Conservation (phyloP, 768 basidiomycete species). For the Cystoderma amianthinum region DNA sequence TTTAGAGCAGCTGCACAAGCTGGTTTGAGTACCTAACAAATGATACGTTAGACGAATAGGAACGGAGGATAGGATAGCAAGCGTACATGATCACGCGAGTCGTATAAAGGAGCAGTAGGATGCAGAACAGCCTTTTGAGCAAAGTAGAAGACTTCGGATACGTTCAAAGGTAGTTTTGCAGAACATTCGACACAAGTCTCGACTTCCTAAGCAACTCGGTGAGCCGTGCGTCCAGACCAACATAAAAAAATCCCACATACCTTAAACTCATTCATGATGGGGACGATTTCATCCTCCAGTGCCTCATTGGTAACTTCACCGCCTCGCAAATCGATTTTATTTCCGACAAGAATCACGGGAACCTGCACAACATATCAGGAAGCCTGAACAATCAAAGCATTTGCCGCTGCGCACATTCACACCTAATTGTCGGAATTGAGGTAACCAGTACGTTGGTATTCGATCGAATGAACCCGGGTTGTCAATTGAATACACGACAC, state of each 20-base stretch:
- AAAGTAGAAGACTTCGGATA: slow-evolving; percentile 97
- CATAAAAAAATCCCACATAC: slow-evolving; percentile 29
- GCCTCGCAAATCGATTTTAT: slow-evolving; percentile 95
- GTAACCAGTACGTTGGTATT: slow-evolving; percentile 97
- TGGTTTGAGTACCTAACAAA: slow-evolving; percentile 81
- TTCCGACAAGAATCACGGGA: slow-evolving; percentile 94
- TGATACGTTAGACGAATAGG: slow-evolving; percentile 6
- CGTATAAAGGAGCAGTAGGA: slow-evolving; percentile 94
- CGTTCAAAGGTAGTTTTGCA: slow-evolving; percentile 84
- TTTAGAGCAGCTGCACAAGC: slow-evolving; percentile 82
- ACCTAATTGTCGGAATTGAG: slow-evolving; percentile 88
- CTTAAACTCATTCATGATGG: slow-evolving; percentile 99
- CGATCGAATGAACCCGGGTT: slow-evolving; percentile 95
- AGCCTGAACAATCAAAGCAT: not conserved
- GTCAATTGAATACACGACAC: slow-evolving; percentile 95
- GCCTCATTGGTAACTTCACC: slow-evolving; percentile 93
- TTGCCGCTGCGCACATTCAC: slow-evolving; percentile 65
- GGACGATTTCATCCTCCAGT: slow-evolving; percentile 89
- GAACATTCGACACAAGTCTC: slow-evolving; percentile 98
- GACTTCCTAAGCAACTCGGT: slow-evolving; percentile 64
- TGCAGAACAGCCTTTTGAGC: slow-evolving; percentile 97
- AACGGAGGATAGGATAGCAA: slow-evolving; percentile 1
- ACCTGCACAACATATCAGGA: slow-evolving; percentile 43
- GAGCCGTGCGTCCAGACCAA: slow-evolving; percentile 5
- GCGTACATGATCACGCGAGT: slow-evolving; percentile 88